These are phyloP conservation scores for Rubia yunnanensis DNA, from an alignment of 257 asterid genomes.

Conservation along the genomic window DNA sequence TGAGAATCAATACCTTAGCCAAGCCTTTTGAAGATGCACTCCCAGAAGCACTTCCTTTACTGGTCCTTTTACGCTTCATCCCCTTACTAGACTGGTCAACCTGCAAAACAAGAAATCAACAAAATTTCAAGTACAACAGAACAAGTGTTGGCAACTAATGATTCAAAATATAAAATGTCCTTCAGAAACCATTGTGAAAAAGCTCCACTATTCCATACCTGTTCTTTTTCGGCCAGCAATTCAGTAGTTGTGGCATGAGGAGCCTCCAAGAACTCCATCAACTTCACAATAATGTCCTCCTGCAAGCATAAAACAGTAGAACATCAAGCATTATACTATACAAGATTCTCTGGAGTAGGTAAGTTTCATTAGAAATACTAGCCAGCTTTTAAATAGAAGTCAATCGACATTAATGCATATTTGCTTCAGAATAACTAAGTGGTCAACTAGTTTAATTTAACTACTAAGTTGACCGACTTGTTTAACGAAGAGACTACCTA, in stretches of 20 bases:
- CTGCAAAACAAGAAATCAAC: neutral
- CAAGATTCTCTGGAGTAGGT: neutral
- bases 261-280: constrained; percentile 73
- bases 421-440: neutral
- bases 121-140: neutral
- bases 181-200: neutral
- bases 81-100: constrained; percentile 50
- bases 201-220: constrained; percentile 31
- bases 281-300: constrained; percentile 77
- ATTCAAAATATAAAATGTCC: neutral
- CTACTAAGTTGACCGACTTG: neutral
- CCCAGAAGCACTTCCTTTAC: constrained; percentile 38
- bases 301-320: constrained; percentile 13
- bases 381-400: neutral
- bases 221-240: constrained; percentile 71
- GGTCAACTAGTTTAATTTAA: no score
- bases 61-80: constrained; percentile 61
- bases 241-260: constrained; percentile 77
- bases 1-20: constrained; percentile 43
- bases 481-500: neutral
- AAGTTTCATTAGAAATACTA: neutral
- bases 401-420: neutral
- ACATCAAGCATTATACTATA: neutral
- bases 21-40: constrained; percentile 54
- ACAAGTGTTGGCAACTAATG: neutral